Percentiles rank a stretch among this genome's conserved stretches.
Evolutionary conservation across 225 moss, liverwort and hornwort species (phyloP).

Genomic region (Straminergon stramineum): DNA sequence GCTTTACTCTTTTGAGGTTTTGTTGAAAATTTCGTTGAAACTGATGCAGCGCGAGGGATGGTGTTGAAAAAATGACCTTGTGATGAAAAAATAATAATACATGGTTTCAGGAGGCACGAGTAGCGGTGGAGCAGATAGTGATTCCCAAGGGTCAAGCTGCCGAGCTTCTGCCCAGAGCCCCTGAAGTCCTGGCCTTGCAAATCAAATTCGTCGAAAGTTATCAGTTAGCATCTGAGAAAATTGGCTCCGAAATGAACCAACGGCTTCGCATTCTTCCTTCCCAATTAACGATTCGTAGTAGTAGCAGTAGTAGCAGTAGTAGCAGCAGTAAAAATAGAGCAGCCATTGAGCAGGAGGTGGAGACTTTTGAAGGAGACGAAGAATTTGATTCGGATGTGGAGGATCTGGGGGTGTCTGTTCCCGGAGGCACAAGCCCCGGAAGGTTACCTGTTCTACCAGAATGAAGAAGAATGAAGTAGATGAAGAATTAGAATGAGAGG

Average conservation of each 20-base stretch:
- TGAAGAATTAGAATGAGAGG: background rate
- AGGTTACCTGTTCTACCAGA: slow-evolving; percentile 38
- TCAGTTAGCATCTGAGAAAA: slow-evolving; percentile 61
- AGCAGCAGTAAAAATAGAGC: background rate
- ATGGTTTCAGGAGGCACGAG: slow-evolving; percentile 77
- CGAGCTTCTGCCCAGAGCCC: slow-evolving; percentile 73
- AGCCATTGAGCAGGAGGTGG: slow-evolving; percentile 5
- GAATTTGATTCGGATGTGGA: slow-evolving; percentile 51
- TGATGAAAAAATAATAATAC: background rate
- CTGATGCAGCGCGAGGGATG: slow-evolving; percentile 21
- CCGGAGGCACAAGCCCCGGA: slow-evolving; percentile 53
- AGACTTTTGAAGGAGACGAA: slow-evolving; percentile 29
- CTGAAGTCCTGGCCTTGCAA: slow-evolving; percentile 68
- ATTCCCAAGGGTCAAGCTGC: slow-evolving; percentile 80
- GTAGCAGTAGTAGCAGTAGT: background rate
- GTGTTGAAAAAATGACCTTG: slow-evolving; percentile 8
- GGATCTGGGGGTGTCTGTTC: slow-evolving; percentile 47
- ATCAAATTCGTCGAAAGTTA: slow-evolving; percentile 83
- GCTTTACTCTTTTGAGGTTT: background rate
- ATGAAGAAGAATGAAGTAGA: background rate
- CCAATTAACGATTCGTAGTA: background rate
- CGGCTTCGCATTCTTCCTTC: slow-evolving; percentile 78
- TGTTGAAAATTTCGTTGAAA: background rate
- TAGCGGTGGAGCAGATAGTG: slow-evolving; percentile 93
- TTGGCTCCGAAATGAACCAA: slow-evolving; percentile 38